Evolutionary conservation across 345 rosid genomes (phyloP), one percentile per base, ranked within the genome.

Genomic region (Citrus inodora): DNA sequence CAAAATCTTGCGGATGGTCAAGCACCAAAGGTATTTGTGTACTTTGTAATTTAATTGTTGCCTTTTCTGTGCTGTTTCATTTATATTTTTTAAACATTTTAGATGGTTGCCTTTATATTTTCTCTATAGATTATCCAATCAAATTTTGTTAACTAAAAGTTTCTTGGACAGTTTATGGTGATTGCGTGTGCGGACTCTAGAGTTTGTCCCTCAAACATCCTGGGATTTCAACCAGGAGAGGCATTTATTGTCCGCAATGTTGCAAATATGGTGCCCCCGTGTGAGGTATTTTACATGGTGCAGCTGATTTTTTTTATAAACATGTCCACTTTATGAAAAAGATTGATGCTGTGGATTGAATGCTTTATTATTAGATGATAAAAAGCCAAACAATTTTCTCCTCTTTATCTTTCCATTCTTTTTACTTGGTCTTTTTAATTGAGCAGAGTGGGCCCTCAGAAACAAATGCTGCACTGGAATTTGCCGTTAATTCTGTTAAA

Each of bases 101-200:
- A 67, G 28, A 56, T 46, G 21, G 46, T 33, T 46, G 14, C 32
- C 59, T 58, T 28, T 79, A 27, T 22, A 5, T 11, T 25, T 61
- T 73, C 74, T 69, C 22, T 32, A 77, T 66, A 70, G 59, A 37
- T 63, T 53, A 46, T 60, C 9, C 46, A 32, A 28, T 74, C 24
- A 63, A 38, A 53, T 37, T 4, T 32, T 25, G 65, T 61, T 72
- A 59, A 16, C 91, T 85, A 78, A 83, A 83, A 58, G n/a, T 67
- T 64, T 82, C 71, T 42, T 83, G 83, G 78, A 85, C 93, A 94
- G 99, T 92, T 96, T 85, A 87, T 91, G 94, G 97, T 92, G 87
- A 89, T 94, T 81, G 95, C 99, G 80, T 96, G 99, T 87, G 98
- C 92, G 61, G 99, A 96, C 84, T 96, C 99, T 65, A 90, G 98